Evolutionary conservation across 2,329 filamentous ascomycete species (phyloP), one percentile per base, ranked within the genome.

Genomic region (Trichoderma aggressivum): DNA sequence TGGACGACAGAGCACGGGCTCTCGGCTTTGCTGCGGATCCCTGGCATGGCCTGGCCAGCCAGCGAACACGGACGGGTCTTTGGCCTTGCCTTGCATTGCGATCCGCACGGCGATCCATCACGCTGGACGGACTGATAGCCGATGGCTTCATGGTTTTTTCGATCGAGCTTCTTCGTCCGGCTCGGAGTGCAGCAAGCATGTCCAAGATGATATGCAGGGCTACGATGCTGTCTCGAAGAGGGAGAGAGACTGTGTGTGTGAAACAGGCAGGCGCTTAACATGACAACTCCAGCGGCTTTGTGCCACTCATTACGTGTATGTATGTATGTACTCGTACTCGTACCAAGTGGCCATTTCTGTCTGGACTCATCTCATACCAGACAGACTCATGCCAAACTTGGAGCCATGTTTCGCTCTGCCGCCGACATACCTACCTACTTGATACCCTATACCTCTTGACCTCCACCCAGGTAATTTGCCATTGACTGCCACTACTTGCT

Each of bases 31-130:
- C 56, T 68, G 62, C 55, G n/a, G 36, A 43, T 43, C 39, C 63
- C 63, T 43, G 39, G 39, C 36, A 18, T 39, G 53, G 62, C n/a
- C n/a, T n/a, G n/a, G n/a, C n/a, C n/a, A n/a, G n/a, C 63, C 63
- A 66, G 55, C 53, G 56, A 59, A 59, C 65, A 59, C 55, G 39
- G 55, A 59, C 55, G 39, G 55, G 24, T 34, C 55, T 43, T 32
- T 61, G 36, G n/a, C n/a, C 62, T 63, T 61, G n/a, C 32, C 30
- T 58, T 66, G 59, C 59, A 65, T 64, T 70, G 53, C 61, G 68
- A 70, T 70, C 68, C 68, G 68, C 68, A 59, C 56, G 60, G 68
- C 68, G 68, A 70, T 70, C 60, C 34, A 36, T 58, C 55, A 66
- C 47, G 26, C 26, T 28, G n/a, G 63, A n/a, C 30, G 56, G 26